Conservation (phyloP, 805 yeast species). For the Kuraishia hungarica region DNA sequence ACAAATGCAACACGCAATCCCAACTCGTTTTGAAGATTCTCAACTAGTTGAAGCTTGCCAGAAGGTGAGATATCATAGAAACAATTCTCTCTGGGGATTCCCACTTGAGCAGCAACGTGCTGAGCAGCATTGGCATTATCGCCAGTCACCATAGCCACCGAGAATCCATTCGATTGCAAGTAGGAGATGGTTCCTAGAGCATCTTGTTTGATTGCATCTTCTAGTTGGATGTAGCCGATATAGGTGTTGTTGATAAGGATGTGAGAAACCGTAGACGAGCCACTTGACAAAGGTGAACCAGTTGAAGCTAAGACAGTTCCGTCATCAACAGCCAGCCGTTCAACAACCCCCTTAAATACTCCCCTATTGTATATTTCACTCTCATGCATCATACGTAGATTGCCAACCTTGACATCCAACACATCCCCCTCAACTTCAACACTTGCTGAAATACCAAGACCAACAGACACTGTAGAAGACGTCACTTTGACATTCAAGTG, state of each 20-base stretch:
- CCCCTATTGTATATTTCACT: conserved; percentile 11
- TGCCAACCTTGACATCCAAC: conserved; percentile 46
- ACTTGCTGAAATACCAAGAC: conserved; percentile 35
- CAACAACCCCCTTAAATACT: not conserved
- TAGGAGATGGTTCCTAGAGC: conserved; percentile 51
- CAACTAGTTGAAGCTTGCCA: conserved; percentile 64
- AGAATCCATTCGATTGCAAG: conserved; percentile 41
- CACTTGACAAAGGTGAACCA: not conserved
- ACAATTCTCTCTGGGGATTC: conserved; percentile 54
- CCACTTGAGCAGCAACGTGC: conserved; percentile 56
- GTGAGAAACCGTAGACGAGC: conserved; percentile 10
- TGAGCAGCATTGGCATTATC: conserved; percentile 61
- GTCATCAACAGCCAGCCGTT: not conserved
- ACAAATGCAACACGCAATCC: conserved; percentile 65
- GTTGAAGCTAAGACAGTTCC: not conserved
- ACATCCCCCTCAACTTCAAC: conserved; percentile 13
- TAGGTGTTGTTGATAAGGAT: conserved; percentile 48
- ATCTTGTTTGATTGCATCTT: conserved; percentile 62
- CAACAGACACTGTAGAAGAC: conserved; percentile 29
- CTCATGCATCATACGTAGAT: conserved; percentile 28
- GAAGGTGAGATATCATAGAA: conserved; percentile 73
- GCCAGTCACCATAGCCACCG: conserved; percentile 86
- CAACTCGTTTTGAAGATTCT: conserved; percentile 35
- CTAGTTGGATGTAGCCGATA: conserved; percentile 58
- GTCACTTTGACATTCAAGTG: conserved; percentile 14